A percentile compares a stretch with the other conserved stretches of the same genome.
Conservation (phyloP, 352 stramenopile genomes). For the Globisporangium emineosum region DNA sequence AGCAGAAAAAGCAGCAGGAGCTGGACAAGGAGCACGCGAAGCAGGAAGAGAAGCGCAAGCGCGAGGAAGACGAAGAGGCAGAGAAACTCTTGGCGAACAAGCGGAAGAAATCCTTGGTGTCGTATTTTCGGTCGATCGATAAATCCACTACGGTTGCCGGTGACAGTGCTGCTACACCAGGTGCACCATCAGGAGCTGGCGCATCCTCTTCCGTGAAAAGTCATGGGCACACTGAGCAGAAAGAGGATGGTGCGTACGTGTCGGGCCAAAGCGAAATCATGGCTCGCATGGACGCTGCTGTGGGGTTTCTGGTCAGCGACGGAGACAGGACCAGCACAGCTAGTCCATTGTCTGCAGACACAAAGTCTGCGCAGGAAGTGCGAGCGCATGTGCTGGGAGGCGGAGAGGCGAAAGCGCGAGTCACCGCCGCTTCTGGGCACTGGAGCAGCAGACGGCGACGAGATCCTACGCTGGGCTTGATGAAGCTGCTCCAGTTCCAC, state of each 20-base stretch:
- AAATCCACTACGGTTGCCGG: constrained; percentile 4
- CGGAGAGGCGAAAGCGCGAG: constrained; percentile 19
- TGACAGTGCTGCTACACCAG: not conserved
- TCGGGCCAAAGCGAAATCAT: constrained; percentile 31
- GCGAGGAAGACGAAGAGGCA: constrained; percentile 44
- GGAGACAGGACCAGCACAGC: not conserved
- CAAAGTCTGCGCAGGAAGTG: constrained; percentile 11
- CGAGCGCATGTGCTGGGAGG: constrained; percentile 9
- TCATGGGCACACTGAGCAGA: not conserved
- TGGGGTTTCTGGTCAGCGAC: constrained; percentile 23
- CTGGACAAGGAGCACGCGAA: constrained; percentile 58
- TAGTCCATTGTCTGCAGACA: not conserved
- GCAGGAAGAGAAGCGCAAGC: constrained; percentile 59
- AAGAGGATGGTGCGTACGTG: not conserved
- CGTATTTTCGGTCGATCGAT: constrained; percentile 60
- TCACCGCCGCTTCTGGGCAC: constrained; percentile 20
- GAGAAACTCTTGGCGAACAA: constrained; percentile 48
- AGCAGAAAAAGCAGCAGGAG: constrained; percentile 60
- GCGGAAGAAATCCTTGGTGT: constrained; percentile 59
- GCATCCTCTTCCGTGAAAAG: not conserved
- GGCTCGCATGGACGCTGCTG: constrained; percentile 46
- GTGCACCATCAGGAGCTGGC: not conserved
- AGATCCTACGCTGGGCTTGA: constrained; percentile 59
- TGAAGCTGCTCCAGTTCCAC: constrained; percentile 87
- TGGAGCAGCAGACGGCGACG: constrained; percentile 55